Evolutionary conservation across 139 green algal genomes (phyloP), one percentile per base, ranked within the genome.

Genomic region (Axilococcus clingmanii): DNA sequence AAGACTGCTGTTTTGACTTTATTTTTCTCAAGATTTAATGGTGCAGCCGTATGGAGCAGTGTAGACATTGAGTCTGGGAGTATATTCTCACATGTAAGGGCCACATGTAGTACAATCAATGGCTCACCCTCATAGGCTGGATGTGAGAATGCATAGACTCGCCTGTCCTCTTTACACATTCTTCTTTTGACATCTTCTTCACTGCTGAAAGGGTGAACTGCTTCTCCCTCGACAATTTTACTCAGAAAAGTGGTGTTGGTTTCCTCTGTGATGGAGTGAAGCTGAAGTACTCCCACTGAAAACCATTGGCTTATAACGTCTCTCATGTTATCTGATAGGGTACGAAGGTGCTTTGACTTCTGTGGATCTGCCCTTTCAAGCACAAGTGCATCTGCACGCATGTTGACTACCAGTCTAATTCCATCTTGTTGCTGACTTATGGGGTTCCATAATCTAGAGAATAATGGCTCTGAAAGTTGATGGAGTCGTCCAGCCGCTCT

Each of bases 101-200:
- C 77, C 0, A 71, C 78, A 46, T 90, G 80, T 28, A 90, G 72
- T n/a, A 85, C 58, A 17, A 90, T 75, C 32, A 90, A 66, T 16
- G 81, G 81, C 62, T 85, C 72, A 5, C 65, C 50, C 11, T 29
- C 30, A 11, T 44, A 22, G 0, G 49, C 16, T 0, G 49, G 49
- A 46, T 57, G 49, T 0, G 16, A 44, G 30, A 29, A 57, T 1
- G 43, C 31, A 43, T 40, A 57, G 0, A 35, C 49, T 2, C 49
- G 15, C 34, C 28, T 57, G 23, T 48, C 19, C n/a, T n/a, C n/a
- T 20, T 11, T 14, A 46, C 16, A 22, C 17, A 57, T 16, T 32
- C 49, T 30, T 17, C 28, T 28, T 23, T 57, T 57, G 15, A 57
- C 27, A 32, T n/a, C 22, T 9, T 22, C 22, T 30, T 16, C 42